Percentiles rank a stretch among this genome's conserved stretches.
Conservation (phyloP, 345 rosid species). For the Nasturtium officinale region DNA sequence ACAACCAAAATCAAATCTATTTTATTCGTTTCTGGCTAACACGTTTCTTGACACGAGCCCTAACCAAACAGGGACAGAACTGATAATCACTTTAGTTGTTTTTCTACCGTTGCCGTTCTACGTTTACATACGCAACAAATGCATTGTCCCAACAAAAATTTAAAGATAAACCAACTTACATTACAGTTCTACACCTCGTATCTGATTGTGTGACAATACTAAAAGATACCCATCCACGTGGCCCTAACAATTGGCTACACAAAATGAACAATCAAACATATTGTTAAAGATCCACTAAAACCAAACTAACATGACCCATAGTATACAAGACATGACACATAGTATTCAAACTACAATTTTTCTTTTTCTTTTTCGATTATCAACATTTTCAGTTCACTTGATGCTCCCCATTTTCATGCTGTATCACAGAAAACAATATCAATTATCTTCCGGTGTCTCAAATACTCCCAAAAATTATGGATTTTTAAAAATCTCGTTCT, state of each 20-base stretch:
- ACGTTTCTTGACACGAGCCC: background rate
- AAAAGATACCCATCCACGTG: background rate
- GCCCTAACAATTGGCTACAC: background rate
- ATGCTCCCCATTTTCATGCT: background rate
- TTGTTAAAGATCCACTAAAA: background rate
- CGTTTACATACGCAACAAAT: background rate
- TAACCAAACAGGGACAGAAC: conserved; percentile 1
- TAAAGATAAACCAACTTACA: background rate
- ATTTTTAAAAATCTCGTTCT: background rate
- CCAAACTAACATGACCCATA: background rate
- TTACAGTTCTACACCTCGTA: background rate
- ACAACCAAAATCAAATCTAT: background rate
- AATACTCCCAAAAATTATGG: background rate
- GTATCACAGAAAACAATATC: background rate
- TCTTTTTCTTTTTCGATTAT: background rate
- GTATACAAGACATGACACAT: background rate
- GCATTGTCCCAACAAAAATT: background rate
- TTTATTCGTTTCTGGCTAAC: background rate
- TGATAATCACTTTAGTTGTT: background rate
- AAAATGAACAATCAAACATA: background rate
- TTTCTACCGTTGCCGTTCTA: background rate
- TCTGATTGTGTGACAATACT: background rate
- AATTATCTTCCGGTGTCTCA: background rate
- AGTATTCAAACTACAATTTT: background rate
- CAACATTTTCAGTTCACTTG: background rate